phyloP scores from a whole-genome alignment of 139 green algal species.

The Chlamydomonas asymmetrica region DNA sequence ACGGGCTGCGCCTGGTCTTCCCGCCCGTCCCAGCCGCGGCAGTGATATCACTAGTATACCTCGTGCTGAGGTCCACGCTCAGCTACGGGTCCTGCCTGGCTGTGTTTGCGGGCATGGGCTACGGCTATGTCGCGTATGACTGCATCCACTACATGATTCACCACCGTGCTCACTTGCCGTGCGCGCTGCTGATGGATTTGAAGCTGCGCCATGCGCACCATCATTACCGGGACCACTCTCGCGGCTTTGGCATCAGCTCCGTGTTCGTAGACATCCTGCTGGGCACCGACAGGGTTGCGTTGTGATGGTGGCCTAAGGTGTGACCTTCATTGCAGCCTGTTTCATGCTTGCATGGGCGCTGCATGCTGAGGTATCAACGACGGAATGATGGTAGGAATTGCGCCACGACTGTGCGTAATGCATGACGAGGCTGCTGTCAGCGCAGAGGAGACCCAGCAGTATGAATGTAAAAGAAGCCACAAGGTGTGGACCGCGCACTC shows the following conservation, averaged over 20 bases:
- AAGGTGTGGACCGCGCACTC: no score
- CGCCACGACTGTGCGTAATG: no score
- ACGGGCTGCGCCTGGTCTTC: constrained; percentile 89
- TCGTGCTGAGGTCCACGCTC: constrained; percentile 30
- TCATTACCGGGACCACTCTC: constrained; percentile 69
- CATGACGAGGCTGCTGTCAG: no score
- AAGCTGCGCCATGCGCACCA: constrained; percentile 73
- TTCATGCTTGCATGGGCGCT: background rate
- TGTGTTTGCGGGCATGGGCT: constrained; percentile 73
- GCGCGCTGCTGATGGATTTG: constrained; percentile 46
- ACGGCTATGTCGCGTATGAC: constrained; percentile 93
- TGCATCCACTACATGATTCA: constrained; percentile 86
- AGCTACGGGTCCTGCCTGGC: constrained; percentile 30
- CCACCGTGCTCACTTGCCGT: constrained; percentile 26
- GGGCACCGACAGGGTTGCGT: constrained; percentile 39
- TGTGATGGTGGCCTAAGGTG: background rate
- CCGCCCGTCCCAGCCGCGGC: constrained; percentile 72
- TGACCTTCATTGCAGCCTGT: background rate
- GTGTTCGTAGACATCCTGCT: constrained; percentile 77
- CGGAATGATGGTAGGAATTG: no score
- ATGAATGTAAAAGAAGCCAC: no score
- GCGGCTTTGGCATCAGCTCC: constrained; percentile 80
- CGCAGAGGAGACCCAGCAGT: no score
- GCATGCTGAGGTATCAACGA: background rate
- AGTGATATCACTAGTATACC: constrained; percentile 50